Evolutionary conservation across 331 rosid species (phyloP).

Genomic region (Telfairia occidentalis): DNA sequence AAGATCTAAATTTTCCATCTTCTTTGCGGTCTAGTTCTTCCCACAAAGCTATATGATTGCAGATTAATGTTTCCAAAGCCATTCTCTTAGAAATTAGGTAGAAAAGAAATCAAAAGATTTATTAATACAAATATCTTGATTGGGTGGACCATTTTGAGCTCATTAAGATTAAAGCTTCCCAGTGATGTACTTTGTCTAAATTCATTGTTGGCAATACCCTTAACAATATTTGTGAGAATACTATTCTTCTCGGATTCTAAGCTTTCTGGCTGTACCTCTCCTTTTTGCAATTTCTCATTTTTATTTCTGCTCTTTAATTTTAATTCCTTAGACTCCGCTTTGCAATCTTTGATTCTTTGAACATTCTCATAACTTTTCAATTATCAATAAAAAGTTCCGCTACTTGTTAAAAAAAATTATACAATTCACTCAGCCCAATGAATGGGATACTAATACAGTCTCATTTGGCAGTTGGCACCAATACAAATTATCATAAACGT

Average conservation of each 20-base stretch:
- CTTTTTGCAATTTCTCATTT: not conserved
- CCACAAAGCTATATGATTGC: not conserved
- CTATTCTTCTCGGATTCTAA: too few relatives aligned
- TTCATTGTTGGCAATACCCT: too few relatives aligned
- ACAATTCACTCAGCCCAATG: too few relatives aligned
- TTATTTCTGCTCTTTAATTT: not conserved
- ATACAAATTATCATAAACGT: too few relatives aligned
- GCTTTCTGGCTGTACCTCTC: not conserved
- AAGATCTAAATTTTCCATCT: not conserved
- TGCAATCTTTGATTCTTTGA: not conserved
- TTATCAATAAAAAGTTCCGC: too few relatives aligned
- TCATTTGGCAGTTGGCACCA: too few relatives aligned
- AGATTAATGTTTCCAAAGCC: not conserved
- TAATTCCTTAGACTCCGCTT: not conserved
- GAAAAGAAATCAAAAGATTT: not conserved
- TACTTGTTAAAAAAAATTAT: too few relatives aligned
- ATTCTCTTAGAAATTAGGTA: not conserved
- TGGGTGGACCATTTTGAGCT: not conserved
- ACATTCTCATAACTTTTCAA: not conserved
- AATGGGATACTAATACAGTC: too few relatives aligned
- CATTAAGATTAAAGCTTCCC: not conserved
- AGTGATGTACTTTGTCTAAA: not conserved
- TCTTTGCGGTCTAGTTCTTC: not conserved
- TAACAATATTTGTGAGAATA: too few relatives aligned
- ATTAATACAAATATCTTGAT: not conserved